Evolutionary conservation across 2,329 filamentous ascomycete genomes (phyloP).

Genomic region (Colletotrichum cereale): DNA sequence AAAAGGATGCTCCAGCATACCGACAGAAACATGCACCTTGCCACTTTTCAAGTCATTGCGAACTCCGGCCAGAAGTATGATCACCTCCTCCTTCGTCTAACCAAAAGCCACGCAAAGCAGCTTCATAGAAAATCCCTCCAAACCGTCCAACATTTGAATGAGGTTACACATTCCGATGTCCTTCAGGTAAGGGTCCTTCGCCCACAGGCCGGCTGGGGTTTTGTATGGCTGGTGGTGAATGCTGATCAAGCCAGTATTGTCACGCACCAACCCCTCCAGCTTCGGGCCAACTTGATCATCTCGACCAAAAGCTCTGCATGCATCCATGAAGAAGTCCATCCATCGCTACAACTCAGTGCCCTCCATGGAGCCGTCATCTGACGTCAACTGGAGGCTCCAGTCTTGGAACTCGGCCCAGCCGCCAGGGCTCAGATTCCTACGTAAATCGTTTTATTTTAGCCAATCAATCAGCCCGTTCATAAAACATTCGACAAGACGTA

Average conservation of each 20-base stretch:
- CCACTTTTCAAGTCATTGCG: constrained; percentile 47
- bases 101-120: constrained; percentile 48
- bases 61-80: constrained; percentile 46
- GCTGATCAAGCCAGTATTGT: constrained; percentile 47
- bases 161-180: constrained; percentile 41
- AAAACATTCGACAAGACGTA: constrained; percentile 52
- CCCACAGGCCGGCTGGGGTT: constrained; percentile 67
- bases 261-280: background rate
- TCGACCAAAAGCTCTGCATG: background rate
- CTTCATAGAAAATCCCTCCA: constrained; percentile 44
- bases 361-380: constrained; percentile 53
- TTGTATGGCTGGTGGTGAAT: constrained; percentile 63
- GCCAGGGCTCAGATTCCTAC: constrained; percentile 63
- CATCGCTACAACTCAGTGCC: constrained; percentile 28
- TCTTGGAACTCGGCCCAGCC: constrained; percentile 69
- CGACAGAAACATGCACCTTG: constrained; percentile 41
- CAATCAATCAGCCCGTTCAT: background rate
- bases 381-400: constrained; percentile 51
- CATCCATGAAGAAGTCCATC: background rate
- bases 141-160: constrained; percentile 40
- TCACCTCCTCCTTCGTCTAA: constrained; percentile 46
- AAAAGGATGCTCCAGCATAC: background rate
- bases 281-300: background rate
- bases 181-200: constrained; percentile 63
- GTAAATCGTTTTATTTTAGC: constrained; percentile 42